Conservation (phyloP, 2,329 filamentous ascomycete genomes). For the Aspergillus candidus region DNA sequence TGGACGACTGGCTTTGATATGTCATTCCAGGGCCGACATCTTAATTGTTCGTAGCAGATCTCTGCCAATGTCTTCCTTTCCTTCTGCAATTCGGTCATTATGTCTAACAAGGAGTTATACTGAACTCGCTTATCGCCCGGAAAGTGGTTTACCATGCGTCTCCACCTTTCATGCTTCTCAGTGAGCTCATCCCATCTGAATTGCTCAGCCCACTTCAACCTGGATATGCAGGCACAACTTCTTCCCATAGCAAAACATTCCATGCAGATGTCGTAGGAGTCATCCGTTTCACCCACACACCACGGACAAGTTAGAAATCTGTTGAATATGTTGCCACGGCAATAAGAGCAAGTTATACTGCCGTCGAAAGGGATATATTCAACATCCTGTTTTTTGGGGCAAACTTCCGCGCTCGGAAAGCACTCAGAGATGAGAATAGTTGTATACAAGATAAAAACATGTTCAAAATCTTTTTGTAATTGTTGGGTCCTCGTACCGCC, state of each 20-base stretch:
- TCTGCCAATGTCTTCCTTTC: conserved; percentile 78
- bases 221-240: conserved; percentile 82
- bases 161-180: conserved; percentile 75
- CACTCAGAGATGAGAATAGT: conserved; percentile 78
- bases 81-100: conserved; percentile 32
- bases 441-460: conserved; percentile 71
- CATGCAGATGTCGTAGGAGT: conserved; percentile 95
- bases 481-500: conserved; percentile 54
- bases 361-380: conserved; percentile 80
- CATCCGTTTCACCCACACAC: conserved; percentile 70
- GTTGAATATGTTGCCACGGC: conserved; percentile 94
- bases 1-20: conserved; percentile 55
- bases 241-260: conserved; percentile 98
- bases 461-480: conserved; percentile 75
- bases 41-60: conserved; percentile 87
- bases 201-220: conserved; percentile 85
- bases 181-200: conserved; percentile 77
- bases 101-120: too few species aligned
- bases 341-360: conserved; percentile 92
- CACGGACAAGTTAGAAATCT: conserved; percentile 86
- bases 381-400: conserved; percentile 58
- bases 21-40: conserved; percentile 73
- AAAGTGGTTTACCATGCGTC: conserved; percentile 31
- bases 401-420: conserved; percentile 55
- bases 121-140: too few species aligned